A percentile compares a stretch with the other conserved stretches of the same genome.
These are phyloP conservation scores for Phytophthora pinifolia DNA, from an alignment of 352 stramenopile species.

Conservation along the genomic window DNA sequence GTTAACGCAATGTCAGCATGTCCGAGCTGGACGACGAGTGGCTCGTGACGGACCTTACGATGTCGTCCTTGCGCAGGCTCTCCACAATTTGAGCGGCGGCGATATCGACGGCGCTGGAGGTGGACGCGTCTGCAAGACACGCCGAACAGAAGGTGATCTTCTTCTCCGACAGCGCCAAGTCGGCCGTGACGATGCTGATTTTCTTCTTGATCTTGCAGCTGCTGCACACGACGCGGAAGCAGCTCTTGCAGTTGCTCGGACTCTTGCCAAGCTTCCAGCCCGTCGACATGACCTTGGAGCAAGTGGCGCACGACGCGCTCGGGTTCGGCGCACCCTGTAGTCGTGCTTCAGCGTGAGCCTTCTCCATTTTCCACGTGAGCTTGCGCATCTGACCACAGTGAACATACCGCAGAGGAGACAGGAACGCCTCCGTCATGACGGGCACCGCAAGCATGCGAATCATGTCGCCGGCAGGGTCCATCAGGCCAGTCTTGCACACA, in stretches of 20 bases:
- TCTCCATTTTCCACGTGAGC: constrained; percentile 56
- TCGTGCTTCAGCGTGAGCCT: constrained; percentile 23
- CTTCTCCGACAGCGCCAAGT: constrained; percentile 32
- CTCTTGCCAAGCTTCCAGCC: constrained; percentile 29
- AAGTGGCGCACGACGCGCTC: constrained; percentile 25
- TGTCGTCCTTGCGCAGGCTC: constrained; percentile 19
- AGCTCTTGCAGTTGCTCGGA: constrained; percentile 30
- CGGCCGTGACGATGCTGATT: constrained; percentile 36
- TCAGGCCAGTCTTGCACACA: constrained; percentile 39
- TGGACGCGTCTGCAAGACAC: constrained; percentile 30
- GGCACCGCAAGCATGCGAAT: constrained; percentile 36
- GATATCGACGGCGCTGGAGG: constrained; percentile 28
- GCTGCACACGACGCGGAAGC: constrained; percentile 34
- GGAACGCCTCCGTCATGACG: constrained; percentile 37
- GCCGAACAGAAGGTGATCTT: constrained; percentile 35
- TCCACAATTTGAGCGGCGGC: constrained; percentile 27
- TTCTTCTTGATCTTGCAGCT: constrained; percentile 42
- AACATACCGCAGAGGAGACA: constrained; percentile 35
- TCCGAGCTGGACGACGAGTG: constrained; percentile 33
- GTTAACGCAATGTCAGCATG: constrained; percentile 18
- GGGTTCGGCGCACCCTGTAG: constrained; percentile 28
- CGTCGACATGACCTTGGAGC: constrained; percentile 12
- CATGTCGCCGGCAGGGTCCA: constrained; percentile 40
- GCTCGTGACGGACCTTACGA: constrained; percentile 22
- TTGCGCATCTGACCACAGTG: constrained; percentile 67